A percentile compares a stretch with the other conserved stretches of the same genome.
Conservation (phyloP, 2,329 filamentous ascomycete genomes). For the Alternaria sp. region DNA sequence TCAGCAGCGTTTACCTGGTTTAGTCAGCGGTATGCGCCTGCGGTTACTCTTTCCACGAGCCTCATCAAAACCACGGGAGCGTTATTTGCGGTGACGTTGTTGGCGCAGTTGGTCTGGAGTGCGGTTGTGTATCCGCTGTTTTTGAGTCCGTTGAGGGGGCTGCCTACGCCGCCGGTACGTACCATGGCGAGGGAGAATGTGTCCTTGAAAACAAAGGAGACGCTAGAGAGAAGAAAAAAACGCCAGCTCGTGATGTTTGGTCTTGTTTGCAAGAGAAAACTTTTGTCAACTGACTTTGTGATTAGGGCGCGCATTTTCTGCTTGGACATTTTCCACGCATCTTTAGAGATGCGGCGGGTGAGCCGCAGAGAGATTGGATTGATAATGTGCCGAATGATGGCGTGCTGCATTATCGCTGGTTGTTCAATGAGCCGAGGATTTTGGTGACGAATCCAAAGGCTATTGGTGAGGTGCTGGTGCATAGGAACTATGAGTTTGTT, state of each 20-base stretch:
- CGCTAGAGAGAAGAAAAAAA: too few species aligned
- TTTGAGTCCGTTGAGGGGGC: slow-evolving; percentile 65
- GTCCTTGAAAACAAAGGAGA: too few species aligned
- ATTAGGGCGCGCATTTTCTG: slow-evolving; percentile 45
- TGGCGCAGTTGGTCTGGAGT: slow-evolving; percentile 51
- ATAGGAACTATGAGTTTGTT: slow-evolving; percentile 61
- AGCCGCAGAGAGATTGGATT: slow-evolving; percentile 61
- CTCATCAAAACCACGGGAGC: slow-evolving; percentile 53
- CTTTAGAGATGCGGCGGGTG: slow-evolving; percentile 53
- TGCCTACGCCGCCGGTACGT: slow-evolving; percentile 63
- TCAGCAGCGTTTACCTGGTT: slow-evolving; percentile 41
- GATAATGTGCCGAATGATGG: slow-evolving; percentile 64
- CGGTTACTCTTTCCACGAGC: slow-evolving; percentile 40
- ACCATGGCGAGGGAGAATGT: too few species aligned
- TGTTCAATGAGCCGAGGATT: slow-evolving; percentile 58
- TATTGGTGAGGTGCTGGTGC: slow-evolving; percentile 60
- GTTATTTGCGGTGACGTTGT: slow-evolving; percentile 53
- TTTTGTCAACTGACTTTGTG: not conserved
- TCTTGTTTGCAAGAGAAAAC: not conserved
- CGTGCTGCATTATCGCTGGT: slow-evolving; percentile 61
- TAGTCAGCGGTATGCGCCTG: slow-evolving; percentile 46
- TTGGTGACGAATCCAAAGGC: slow-evolving; percentile 58
- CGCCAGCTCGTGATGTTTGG: slow-evolving; percentile 1
- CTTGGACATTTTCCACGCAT: slow-evolving; percentile 57
- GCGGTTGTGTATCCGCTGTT: slow-evolving; percentile 66